Evolutionary conservation across 208 protist species (phyloP), one percentile per base, ranked within the genome.

Genomic region (Crithidia expoeki): DNA sequence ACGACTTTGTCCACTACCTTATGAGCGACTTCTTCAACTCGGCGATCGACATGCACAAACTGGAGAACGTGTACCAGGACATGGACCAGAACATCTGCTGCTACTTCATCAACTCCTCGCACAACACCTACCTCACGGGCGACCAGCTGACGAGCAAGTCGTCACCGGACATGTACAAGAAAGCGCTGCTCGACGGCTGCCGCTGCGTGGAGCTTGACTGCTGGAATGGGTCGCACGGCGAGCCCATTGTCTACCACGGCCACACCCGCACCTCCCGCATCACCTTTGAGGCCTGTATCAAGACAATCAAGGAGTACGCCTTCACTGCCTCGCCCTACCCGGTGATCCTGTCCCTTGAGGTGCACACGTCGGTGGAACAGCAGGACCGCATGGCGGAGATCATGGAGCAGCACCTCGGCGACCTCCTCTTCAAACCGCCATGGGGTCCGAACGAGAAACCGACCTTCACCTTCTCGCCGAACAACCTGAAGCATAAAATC

Each of bases 91-190:
- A 89, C 33, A 78, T 98, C 40, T 73, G 69, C 27, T 53, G 89
- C 44, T 98, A 98, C 85, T 98, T 85, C 70, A 96, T 98, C 68
- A 86, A 86, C 64, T 93, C 92, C 17, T 98, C 92, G 11, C 97
- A 99, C 79, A 99, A 99, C 79, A 98, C 98, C 1, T 99, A 98
- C 74, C 76, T 99, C 21, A 88, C 85, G 5, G 95, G 94, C 12
- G 83, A 98, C 79, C 98, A 99, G 85, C 69, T 99, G 36, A 68
- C 64, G 57, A 83, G 80, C 53, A 72, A 69, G 32, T 88, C 80
- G 25, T 78, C 80, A 14, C 9, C 80, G 9, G 63, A 89, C 5
- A 92, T 90, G 79, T 94, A 94, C 72, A 74, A 79, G 42, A 83
- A 85, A 59, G 83, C 72, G n/a, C 72, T 95, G 23, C 70, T 85